phyloP scores from a whole-genome alignment of 192 early-diverging fungal species.

The Powellomyces hirtus region DNA sequence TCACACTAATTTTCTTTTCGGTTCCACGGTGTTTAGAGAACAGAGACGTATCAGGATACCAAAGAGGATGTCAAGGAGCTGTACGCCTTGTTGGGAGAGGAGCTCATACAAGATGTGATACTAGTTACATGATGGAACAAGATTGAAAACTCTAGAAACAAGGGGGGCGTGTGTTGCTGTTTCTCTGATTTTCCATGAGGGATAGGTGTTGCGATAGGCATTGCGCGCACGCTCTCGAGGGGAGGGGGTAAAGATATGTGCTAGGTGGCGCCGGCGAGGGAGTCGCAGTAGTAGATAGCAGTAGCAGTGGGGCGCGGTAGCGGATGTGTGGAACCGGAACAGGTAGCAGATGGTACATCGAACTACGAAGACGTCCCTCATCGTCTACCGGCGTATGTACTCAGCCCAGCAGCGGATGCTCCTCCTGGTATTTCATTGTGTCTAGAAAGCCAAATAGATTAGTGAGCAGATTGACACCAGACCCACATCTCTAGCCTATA shows the following conservation, averaged over 20 bases:
- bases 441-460: neutral
- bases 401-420: conserved; percentile 38
- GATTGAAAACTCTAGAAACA: no score
- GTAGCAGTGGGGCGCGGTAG: no score
- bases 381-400: conserved; percentile 27
- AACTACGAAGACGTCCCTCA: neutral
- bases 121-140: neutral
- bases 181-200: no score
- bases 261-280: no score
- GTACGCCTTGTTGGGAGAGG: conserved; percentile 1
- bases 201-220: no score
- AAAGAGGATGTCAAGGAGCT: conserved; percentile 21
- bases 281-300: no score
- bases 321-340: no score
- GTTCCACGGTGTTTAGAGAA: neutral
- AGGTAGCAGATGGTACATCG: neutral
- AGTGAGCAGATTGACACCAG: neutral
- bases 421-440: conserved; percentile 43
- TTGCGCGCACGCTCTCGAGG: no score
- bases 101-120: neutral
- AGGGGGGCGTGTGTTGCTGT: no score
- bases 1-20: no score
- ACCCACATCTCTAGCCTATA: neutral
- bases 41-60: neutral
- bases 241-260: no score